Percentiles rank a stretch among this genome's conserved stretches.
Conservation (phyloP, 257 asterid species). For the Lithospermum erythrorhizon region DNA sequence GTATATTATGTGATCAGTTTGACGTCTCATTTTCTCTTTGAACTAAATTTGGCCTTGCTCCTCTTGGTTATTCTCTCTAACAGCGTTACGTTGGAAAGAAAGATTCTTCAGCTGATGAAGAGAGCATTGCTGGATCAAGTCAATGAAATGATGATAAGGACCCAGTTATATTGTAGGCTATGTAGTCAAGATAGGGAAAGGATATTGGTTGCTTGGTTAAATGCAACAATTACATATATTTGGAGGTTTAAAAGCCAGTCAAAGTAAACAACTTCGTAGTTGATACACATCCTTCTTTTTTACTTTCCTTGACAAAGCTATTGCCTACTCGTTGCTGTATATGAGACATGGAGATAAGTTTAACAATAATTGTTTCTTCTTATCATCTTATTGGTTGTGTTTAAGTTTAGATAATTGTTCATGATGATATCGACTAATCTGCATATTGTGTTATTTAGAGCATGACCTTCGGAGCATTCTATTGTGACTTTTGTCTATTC, state of each 20-base stretch:
- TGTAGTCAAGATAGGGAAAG: not conserved
- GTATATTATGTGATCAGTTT: no score
- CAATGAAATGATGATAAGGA: conserved; percentile 17
- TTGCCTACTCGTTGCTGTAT: not conserved
- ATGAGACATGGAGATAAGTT: not conserved
- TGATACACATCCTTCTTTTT: not conserved
- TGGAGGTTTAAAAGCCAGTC: not conserved
- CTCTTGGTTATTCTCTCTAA: conserved; percentile 9
- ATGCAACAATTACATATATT: not conserved
- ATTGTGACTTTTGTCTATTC: not conserved
- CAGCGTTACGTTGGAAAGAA: conserved; percentile 87
- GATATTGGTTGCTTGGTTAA: not conserved
- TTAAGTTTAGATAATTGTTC: not conserved
- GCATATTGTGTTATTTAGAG: no score
- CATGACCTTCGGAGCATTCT: not conserved
- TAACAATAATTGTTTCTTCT: not conserved
- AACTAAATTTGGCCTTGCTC: not conserved
- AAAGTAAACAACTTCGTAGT: not conserved
- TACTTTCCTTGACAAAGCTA: not conserved
- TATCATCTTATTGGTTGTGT: conserved; percentile 3
- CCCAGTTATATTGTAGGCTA: conserved; percentile 19
- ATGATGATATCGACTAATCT: no score
- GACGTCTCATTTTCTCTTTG: not conserved
- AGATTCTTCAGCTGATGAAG: conserved; percentile 47
- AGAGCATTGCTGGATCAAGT: conserved; percentile 29